A percentile compares a stretch with the other conserved stretches of the same genome.
phyloP scores from a whole-genome alignment of 371 early-diverging fungal species.

The Phascolomyces articulosus region DNA sequence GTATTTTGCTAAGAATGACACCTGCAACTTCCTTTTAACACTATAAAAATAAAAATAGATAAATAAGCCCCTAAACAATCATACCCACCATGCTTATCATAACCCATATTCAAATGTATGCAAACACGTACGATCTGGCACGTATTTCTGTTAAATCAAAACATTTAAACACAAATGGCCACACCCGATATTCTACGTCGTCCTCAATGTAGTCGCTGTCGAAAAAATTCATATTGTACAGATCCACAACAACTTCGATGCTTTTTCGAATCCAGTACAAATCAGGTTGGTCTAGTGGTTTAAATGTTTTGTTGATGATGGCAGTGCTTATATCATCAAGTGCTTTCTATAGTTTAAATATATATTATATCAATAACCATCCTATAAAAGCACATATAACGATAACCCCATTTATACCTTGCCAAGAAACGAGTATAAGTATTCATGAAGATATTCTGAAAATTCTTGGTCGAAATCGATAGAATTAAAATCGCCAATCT shows the following conservation, averaged over 20 bases:
- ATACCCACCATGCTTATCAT: neutral
- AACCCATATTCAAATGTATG: neutral
- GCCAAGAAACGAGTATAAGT: neutral
- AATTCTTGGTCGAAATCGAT: neutral
- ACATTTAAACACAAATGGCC: neutral
- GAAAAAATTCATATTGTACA: neutral
- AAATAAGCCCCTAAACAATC: neutral
- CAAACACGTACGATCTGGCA: neutral
- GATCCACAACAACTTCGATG: neutral
- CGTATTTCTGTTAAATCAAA: neutral
- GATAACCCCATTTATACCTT: conserved; percentile 2
- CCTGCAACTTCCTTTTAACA: neutral
- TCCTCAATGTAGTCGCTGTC: neutral
- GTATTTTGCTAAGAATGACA: neutral
- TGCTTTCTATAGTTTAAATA: neutral
- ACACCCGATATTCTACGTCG: neutral
- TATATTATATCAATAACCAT: neutral
- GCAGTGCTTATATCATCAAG: neutral
- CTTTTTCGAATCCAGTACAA: neutral
- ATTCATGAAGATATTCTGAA: neutral
- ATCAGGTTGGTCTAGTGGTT: neutral
- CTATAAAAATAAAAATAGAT: neutral
- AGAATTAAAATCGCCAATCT: neutral
- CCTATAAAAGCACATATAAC: neutral
- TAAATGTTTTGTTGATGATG: neutral